Evolutionary conservation across 164 flowering plant genomes (phyloP).

Genomic region (Houttuynia cordata): DNA sequence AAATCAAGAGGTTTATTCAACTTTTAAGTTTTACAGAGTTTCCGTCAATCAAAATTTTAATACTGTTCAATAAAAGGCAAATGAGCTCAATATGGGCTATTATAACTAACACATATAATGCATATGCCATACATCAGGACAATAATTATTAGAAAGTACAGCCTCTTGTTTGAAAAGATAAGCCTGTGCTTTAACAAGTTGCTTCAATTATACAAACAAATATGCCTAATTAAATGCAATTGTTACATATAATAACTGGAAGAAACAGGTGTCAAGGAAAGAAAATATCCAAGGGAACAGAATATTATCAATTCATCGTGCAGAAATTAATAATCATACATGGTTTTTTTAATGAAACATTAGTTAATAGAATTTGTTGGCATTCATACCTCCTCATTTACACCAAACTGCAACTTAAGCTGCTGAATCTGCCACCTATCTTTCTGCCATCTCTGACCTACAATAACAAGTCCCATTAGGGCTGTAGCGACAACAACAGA

Average conservation of each 20-base stretch:
- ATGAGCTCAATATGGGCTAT: too few species aligned
- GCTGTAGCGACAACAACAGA: constrained; percentile 84
- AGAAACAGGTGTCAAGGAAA: neutral
- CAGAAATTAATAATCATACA: neutral
- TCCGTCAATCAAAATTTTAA: too few species aligned
- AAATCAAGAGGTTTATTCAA: neutral
- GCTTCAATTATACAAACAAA: neutral
- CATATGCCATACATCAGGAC: too few species aligned
- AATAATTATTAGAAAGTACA: too few species aligned
- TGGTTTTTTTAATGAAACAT: neutral
- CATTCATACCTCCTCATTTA: constrained; percentile 47
- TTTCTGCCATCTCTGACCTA: constrained; percentile 89
- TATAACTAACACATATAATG: neutral
- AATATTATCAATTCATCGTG: neutral
- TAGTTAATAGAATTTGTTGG: too few species aligned
- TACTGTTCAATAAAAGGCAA: too few species aligned
- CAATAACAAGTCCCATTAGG: constrained; percentile 82
- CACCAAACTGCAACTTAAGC: constrained; percentile 44
- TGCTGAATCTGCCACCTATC: constrained; percentile 73
- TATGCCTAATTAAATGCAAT: too few species aligned
- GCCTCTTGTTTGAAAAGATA: too few species aligned
- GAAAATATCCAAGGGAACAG: neutral
- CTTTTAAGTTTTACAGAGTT: too few species aligned
- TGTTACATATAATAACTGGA: too few species aligned
- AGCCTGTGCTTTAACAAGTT: neutral